Percentiles rank a stretch among this genome's conserved stretches.
Evolutionary conservation across 768 basidiomycete genomes (phyloP).

Genomic region (Udeniomyces megalosporus): DNA sequence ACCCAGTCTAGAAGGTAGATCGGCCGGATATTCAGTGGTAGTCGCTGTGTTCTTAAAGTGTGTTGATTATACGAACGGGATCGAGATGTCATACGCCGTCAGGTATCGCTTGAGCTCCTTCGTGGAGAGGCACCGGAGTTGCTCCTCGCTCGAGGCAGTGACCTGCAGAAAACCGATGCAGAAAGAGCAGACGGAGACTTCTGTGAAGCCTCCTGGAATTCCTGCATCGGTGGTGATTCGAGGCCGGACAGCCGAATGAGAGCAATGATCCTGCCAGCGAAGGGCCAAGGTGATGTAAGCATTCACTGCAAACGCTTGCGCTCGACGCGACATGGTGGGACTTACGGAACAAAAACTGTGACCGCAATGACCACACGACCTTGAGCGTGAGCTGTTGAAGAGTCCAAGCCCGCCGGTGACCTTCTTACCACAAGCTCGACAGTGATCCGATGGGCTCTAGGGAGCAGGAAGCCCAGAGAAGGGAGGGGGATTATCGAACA

Average conservation of each 20-base stretch:
- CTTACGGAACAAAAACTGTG: no score
- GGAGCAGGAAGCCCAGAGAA: no score
- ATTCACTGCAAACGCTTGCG: neutral
- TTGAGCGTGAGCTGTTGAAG: no score
- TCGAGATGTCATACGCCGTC: neutral
- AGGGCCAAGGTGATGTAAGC: neutral
- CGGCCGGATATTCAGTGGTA: neutral
- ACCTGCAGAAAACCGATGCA: neutral
- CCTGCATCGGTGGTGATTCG: neutral
- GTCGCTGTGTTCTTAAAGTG: no score
- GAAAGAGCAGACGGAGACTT: neutral
- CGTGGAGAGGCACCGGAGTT: neutral
- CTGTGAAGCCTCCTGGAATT: neutral
- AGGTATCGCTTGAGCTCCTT: neutral
- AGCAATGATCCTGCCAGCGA: neutral
- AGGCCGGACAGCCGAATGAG: neutral
- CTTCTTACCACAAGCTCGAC: no score
- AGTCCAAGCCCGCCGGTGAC: no score
- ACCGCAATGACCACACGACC: neutral
- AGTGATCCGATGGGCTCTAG: no score
- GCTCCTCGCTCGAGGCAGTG: neutral
- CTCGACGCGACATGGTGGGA: no score
- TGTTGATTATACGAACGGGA: neutral
- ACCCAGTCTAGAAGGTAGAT: neutral
- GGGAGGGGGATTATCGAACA: no score